phyloP scores from a whole-genome alignment of 208 protist genomes.

The Angomonas deanei region DNA sequence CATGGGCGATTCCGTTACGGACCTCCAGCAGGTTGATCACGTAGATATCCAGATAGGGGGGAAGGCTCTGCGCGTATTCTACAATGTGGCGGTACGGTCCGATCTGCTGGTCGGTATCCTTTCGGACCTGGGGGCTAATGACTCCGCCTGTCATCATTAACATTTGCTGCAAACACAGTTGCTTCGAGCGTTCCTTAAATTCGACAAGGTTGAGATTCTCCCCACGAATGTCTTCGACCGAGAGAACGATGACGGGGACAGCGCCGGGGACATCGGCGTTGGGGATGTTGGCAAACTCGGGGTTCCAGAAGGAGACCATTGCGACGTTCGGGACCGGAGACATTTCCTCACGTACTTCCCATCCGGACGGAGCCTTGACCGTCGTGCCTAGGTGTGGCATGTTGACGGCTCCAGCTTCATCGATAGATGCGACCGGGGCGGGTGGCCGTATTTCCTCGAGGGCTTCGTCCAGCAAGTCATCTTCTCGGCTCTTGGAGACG shows the following conservation, averaged over 20 bases:
- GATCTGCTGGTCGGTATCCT: conserved; percentile 30
- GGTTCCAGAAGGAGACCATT: conserved; percentile 73
- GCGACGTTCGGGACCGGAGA: conserved; percentile 73
- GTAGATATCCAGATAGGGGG: conserved; percentile 58
- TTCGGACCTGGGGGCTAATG: conserved; percentile 53
- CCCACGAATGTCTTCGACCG: conserved; percentile 64
- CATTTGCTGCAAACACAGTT: conserved; percentile 70
- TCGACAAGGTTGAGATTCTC: conserved; percentile 68
- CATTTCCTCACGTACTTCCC: conserved; percentile 65
- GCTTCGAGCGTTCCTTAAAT: conserved; percentile 76
- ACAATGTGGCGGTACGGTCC: conserved; percentile 60
- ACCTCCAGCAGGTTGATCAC: conserved; percentile 74
- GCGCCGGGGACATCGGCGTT: conserved; percentile 32
- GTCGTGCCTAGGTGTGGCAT: conserved; percentile 42
- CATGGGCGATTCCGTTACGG: conserved; percentile 61
- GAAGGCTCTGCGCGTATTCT: conserved; percentile 63
- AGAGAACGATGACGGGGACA: conserved; percentile 65
- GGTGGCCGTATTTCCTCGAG: not conserved
- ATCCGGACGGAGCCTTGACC: conserved; percentile 42
- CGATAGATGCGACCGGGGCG: not conserved
- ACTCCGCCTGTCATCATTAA: conserved; percentile 71
- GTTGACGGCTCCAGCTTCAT: not conserved
- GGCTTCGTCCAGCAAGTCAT: not conserved
- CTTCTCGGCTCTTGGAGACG: not conserved
- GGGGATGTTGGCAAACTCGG: conserved; percentile 38